These are phyloP conservation scores for Arbutus unedo DNA, from an alignment of 148 eudicot species.

Conservation along the genomic window DNA sequence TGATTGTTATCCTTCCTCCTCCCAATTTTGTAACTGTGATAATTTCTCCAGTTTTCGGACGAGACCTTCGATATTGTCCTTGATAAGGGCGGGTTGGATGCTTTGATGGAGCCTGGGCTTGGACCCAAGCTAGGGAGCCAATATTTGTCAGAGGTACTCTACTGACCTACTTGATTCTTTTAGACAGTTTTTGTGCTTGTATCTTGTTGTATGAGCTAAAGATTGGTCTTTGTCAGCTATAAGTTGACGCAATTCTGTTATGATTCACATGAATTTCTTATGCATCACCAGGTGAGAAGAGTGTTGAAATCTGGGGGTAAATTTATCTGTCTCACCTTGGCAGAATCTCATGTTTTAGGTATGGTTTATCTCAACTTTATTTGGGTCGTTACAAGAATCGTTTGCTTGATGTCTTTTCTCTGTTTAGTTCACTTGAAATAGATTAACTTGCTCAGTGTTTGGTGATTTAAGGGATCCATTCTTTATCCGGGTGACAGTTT, in stretches of 20 bases:
- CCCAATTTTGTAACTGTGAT: conserved; percentile 14
- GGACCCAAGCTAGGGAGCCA: conserved; percentile 71
- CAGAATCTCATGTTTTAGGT: conserved; percentile 94
- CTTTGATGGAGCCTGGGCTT: conserved; percentile 91
- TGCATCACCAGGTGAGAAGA: conserved; percentile 69
- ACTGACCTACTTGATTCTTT: conserved; percentile 15
- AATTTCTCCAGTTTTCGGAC: conserved; percentile 59
- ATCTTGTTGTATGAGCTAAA: conserved; percentile 28
- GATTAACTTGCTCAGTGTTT: not conserved
- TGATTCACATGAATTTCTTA: conserved; percentile 15
- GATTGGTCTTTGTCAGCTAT: conserved; percentile 13
- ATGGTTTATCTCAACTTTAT: conserved; percentile 25
- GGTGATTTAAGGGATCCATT: not conserved
- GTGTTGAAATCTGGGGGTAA: conserved; percentile 75
- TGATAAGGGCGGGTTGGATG: conserved; percentile 97
- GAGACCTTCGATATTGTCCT: conserved; percentile 63
- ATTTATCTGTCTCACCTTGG: conserved; percentile 85
- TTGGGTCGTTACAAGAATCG: not conserved
- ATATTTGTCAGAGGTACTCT: conserved; percentile 79
- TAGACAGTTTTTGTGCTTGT: conserved; percentile 11
- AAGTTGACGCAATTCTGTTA: conserved; percentile 3
- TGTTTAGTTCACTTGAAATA: not conserved
- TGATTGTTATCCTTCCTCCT: not conserved
- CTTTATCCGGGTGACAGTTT: not conserved
- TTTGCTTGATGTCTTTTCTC: conserved; percentile 12